Evolutionary conservation across 371 early-diverging fungal genomes (phyloP).

Genomic region (Mucor racemosus): DNA sequence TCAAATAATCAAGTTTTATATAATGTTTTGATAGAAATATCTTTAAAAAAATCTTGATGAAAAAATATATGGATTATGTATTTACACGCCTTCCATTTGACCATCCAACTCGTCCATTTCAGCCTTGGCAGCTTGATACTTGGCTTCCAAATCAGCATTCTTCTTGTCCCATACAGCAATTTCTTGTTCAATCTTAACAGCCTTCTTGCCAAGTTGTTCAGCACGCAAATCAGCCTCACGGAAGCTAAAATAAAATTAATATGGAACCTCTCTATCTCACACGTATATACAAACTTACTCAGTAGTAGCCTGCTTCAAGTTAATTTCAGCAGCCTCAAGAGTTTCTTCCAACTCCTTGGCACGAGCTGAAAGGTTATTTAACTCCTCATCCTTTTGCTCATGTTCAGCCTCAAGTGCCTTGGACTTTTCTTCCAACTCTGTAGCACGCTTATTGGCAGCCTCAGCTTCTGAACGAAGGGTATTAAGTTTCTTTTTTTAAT

Average conservation of each 20-base stretch:
- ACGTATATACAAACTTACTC: conserved; percentile 57
- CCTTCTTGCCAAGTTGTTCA: conserved; percentile 46
- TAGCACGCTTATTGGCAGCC: conserved; percentile 66
- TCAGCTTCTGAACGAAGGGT: conserved; percentile 72
- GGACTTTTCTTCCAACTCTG: conserved; percentile 61
- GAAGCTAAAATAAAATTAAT: conserved; percentile 50
- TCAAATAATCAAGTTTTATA: background rate
- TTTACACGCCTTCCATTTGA: conserved; percentile 50
- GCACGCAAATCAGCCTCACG: conserved; percentile 63
- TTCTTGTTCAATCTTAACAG: conserved; percentile 38
- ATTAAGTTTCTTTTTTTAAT: conserved; percentile 63
- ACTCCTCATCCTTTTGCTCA: conserved; percentile 70
- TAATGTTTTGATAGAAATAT: background rate
- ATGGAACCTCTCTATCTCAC: background rate
- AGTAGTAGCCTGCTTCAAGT: conserved; percentile 65
- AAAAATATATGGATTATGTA: background rate
- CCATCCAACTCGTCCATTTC: conserved; percentile 50
- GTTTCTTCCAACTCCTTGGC: conserved; percentile 67
- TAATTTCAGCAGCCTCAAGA: conserved; percentile 67
- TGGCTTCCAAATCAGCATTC: conserved; percentile 38
- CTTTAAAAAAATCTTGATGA: no score
- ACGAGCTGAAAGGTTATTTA: conserved; percentile 66
- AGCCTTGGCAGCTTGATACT: conserved; percentile 41
- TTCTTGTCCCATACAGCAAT: conserved; percentile 39
- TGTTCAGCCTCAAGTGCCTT: conserved; percentile 62